These are phyloP conservation scores for Arthrocladium fulminans DNA, from an alignment of 2,329 filamentous ascomycete species.

Conservation along the genomic window DNA sequence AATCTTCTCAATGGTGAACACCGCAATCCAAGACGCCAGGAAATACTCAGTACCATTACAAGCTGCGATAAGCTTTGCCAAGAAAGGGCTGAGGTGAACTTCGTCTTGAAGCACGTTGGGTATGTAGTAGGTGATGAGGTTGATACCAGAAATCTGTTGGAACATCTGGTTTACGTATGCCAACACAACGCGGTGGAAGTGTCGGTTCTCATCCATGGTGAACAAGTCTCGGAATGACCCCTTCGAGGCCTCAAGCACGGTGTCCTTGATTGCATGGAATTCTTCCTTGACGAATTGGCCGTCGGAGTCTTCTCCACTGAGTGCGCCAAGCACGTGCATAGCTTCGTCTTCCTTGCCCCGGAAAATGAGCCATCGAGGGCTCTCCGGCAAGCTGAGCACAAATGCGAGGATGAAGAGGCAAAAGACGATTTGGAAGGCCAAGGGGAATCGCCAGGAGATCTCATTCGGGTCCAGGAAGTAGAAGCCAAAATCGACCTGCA, in stretches of 20 bases:
- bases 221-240: constrained; percentile 49
- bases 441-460: constrained; percentile 48
- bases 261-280: constrained; percentile 46
- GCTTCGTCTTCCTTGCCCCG: constrained; percentile 48
- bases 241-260: constrained; percentile 44
- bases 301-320: constrained; percentile 40
- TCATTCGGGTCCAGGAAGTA: constrained; percentile 43
- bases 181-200: constrained; percentile 47
- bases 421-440: constrained; percentile 51
- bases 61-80: constrained; percentile 42
- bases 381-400: constrained; percentile 33
- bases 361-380: constrained; percentile 50
- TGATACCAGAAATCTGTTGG: constrained; percentile 41
- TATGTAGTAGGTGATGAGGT: constrained; percentile 34
- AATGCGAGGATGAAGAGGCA: constrained; percentile 43
- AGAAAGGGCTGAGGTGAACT: constrained; percentile 32
- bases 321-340: constrained; percentile 37
- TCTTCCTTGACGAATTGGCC: constrained; percentile 39
- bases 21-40: constrained; percentile 42
- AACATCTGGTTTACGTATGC: constrained; percentile 52
- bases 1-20: constrained; percentile 44
- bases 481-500: constrained; percentile 46
- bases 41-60: constrained; percentile 49
- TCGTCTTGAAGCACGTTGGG: constrained; percentile 36
- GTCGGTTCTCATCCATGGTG: constrained; percentile 47